Conservation (phyloP, 2,329 filamentous ascomycete species). For the Thielaviopsis punctulata region DNA sequence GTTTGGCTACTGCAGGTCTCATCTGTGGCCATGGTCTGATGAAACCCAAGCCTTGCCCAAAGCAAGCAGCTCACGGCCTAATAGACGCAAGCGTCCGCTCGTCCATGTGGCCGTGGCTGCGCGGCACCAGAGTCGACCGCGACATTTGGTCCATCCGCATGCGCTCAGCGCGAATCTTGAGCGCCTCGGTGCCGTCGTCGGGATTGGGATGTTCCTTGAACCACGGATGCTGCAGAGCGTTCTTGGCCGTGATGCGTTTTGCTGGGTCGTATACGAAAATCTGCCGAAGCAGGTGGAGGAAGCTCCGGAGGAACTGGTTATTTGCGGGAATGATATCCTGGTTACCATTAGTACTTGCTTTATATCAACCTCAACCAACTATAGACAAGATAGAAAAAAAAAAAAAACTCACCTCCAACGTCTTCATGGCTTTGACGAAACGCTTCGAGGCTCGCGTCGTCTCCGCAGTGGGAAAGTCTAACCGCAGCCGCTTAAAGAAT, state of each 20-base stretch:
- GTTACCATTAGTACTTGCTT: background rate
- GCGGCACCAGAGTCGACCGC: background rate
- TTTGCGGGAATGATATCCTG: slow-evolving; percentile 50
- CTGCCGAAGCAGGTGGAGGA: slow-evolving; percentile 45
- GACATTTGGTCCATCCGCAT: slow-evolving; percentile 26
- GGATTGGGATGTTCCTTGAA: slow-evolving; percentile 45
- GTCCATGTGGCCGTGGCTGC: background rate
- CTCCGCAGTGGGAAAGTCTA: slow-evolving; percentile 47
- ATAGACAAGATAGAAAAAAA: background rate
- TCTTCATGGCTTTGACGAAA: slow-evolving; percentile 59
- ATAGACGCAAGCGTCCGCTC: background rate
- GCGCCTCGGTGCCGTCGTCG: slow-evolving; percentile 51
- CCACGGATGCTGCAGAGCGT: slow-evolving; percentile 50
- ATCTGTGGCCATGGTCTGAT: too few relatives aligned
- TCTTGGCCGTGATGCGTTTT: slow-evolving; percentile 47
- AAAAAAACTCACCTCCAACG: slow-evolving; percentile 34
- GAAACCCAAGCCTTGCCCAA: too few relatives aligned
- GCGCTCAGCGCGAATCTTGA: slow-evolving; percentile 42
- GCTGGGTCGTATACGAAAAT: slow-evolving; percentile 53
- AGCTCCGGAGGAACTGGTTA: slow-evolving; percentile 41
- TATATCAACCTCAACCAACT: slow-evolving; percentile 13
- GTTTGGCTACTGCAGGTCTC: too few relatives aligned
- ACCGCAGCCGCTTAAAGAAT: slow-evolving; percentile 47
- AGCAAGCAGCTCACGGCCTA: background rate
- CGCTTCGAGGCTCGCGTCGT: slow-evolving; percentile 46